Base-by-base conservation (phyloP, 768 basidiomycete species). In the Ramaria sp. region DNA sequence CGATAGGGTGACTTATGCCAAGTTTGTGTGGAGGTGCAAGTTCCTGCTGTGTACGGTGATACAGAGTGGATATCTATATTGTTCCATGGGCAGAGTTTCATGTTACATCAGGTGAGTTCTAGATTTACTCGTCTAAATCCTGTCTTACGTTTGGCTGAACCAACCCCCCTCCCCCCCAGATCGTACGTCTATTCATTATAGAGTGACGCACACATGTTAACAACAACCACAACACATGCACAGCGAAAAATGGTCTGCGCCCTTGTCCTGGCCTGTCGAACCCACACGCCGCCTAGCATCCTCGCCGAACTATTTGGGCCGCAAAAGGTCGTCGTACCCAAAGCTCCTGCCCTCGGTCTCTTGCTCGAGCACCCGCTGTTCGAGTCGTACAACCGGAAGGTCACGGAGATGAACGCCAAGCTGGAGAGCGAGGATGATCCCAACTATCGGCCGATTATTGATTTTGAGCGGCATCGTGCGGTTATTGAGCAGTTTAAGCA, bases 221-320 rank as follows among this genome's bases (percentile, higher is more conserved):
- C 28, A 22, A 60, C 56, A 73, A 66, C 36, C 22, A 30, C 37
- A 45, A 43, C 20, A 43, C 28, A 16, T 51, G 37, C 47, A 5
- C 64, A 98, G 95, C 86, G 96, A 57, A 99, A 99, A 71, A 99
- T 99, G 96, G 89, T 97, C 71, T 79, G 85, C 3, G 77, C 81
- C 32, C 74, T 93, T 16, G 81, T 97, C n/a, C 72, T 97, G 39
- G 72, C 81, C 16, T 81, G 79, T 62, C 76, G 95, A 56, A 88
- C 89, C 4, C 72, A 72, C 3, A 85, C 89, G 0, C 89, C 94
- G 0, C 66, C 81, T 13, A 71, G 78, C 3, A 67, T 97, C 44
- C 81, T 98, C 43, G 78, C 82, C 57, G 83, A 89, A 89, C 74
- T 91, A 15, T 98, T 88, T 61, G 85, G 83, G 1, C 82, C 85